Conservation (phyloP, 805 yeast species). For the Starmerella powellii region DNA sequence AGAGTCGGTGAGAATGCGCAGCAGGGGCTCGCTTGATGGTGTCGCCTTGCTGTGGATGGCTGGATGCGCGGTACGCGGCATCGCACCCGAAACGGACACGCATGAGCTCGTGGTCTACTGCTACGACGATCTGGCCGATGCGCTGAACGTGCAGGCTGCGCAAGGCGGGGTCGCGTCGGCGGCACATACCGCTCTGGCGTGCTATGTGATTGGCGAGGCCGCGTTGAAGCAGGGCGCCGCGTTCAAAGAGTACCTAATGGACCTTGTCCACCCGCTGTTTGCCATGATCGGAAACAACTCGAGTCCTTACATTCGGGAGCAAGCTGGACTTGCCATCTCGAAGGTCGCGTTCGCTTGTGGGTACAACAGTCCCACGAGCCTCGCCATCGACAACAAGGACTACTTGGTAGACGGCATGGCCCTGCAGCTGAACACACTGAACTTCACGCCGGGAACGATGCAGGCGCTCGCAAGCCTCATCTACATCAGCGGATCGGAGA, state of each 20-base stretch:
- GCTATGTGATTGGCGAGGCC: slow-evolving; percentile 17
- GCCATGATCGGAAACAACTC: slow-evolving; percentile 52
- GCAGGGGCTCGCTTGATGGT: slow-evolving; percentile 6
- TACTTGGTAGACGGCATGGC: slow-evolving; percentile 74
- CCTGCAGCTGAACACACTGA: slow-evolving; percentile 51
- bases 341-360: slow-evolving; percentile 43
- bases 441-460: slow-evolving; percentile 61
- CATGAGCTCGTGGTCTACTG: slow-evolving; percentile 18
- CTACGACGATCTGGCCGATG: slow-evolving; percentile 8
- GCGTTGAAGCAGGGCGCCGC: slow-evolving; percentile 21
- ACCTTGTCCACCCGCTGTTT: slow-evolving; percentile 57
- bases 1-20: slow-evolving; percentile 2
- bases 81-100: background rate
- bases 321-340: slow-evolving; percentile 42
- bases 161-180: slow-evolving; percentile 7
- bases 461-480: slow-evolving; percentile 59
- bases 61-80: slow-evolving; percentile 7
- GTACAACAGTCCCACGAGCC: slow-evolving; percentile 37
- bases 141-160: slow-evolving; percentile 6
- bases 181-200: slow-evolving; percentile 14
- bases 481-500: slow-evolving; percentile 53
- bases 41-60: slow-evolving; percentile 18
- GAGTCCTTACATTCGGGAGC: slow-evolving; percentile 35
- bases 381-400: slow-evolving; percentile 61
- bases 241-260: slow-evolving; percentile 50